A percentile compares a stretch with the other conserved stretches of the same genome.
phyloP scores from a whole-genome alignment of 164 flowering plant genomes.

The Macadamia tetraphylla region DNA sequence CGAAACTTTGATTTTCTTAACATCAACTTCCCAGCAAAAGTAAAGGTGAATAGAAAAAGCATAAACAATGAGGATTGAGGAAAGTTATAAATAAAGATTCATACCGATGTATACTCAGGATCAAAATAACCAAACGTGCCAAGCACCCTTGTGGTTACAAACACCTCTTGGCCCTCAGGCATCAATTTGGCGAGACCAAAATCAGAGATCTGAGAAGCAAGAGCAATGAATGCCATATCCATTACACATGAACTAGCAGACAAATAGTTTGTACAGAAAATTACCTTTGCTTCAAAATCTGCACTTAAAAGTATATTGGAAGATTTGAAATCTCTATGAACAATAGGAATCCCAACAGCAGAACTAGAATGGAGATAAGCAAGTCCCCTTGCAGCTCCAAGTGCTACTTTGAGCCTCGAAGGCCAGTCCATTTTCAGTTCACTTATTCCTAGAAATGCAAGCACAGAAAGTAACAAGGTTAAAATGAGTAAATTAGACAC shows the following conservation, averaged over 20 bases:
- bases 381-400: conserved; percentile 92
- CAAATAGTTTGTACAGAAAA: neutral
- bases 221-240: neutral
- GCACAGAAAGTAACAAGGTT: neutral
- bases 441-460: conserved; percentile 43
- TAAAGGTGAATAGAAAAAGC: neutral
- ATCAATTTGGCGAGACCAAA: conserved; percentile 96
- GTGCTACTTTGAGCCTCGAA: conserved; percentile 73
- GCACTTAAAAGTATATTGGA: conserved; percentile 73
- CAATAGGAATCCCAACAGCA: conserved; percentile 78
- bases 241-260: neutral
- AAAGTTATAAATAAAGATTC: conserved; percentile 8
- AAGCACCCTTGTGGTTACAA: conserved; percentile 69
- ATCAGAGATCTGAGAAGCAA: conserved; percentile 67
- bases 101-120: conserved; percentile 94
- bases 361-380: conserved; percentile 90
- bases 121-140: conserved; percentile 98
- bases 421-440: conserved; percentile 86
- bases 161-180: conserved; percentile 85
- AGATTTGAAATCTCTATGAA: conserved; percentile 96
- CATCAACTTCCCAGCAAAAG: neutral
- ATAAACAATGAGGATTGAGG: neutral
- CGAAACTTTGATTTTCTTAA: neutral
- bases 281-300: conserved; percentile 88
- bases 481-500: neutral